phyloP scores from a whole-genome alignment of 768 basidiomycete species.

The Kwoniella sp. region DNA sequence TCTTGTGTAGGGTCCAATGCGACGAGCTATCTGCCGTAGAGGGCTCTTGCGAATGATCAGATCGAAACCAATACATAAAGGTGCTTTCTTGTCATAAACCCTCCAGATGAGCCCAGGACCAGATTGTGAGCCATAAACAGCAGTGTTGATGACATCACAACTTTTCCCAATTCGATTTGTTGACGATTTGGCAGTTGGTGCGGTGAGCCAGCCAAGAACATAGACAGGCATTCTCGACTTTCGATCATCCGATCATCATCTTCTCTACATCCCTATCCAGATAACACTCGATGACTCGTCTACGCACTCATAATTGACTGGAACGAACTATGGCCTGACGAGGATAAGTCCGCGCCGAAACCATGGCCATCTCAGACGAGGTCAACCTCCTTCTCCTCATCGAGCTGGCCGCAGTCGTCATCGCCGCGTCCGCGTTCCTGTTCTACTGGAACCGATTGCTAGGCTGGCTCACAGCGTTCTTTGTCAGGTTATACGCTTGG shows the following conservation, averaged over 20 bases:
- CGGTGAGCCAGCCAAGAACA: too few species aligned
- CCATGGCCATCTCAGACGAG: constrained; percentile 21
- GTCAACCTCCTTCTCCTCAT: constrained; percentile 51
- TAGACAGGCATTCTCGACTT: too few species aligned
- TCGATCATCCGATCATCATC: not conserved
- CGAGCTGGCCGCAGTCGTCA: constrained; percentile 50
- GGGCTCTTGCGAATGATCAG: too few species aligned
- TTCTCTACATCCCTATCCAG: not conserved
- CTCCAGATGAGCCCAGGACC: not conserved
- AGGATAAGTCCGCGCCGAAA: not conserved
- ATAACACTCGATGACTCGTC: not conserved
- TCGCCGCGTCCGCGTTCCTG: constrained; percentile 62
- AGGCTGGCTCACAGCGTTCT: constrained; percentile 67
- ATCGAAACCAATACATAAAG: too few species aligned
- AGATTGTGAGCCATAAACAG: too few species aligned
- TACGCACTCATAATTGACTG: not conserved
- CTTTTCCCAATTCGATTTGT: constrained; percentile 2
- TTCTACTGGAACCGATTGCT: constrained; percentile 91
- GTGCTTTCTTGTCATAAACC: too few species aligned
- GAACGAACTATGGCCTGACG: not conserved
- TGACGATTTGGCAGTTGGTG: not conserved
- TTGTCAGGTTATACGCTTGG: constrained; percentile 77
- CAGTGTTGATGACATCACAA: constrained; percentile 4
- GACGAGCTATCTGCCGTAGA: too few species aligned
- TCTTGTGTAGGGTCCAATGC: too few species aligned